These are phyloP conservation scores for Avena sativa DNA, from an alignment of 176 grass and related monocot species.

Conservation along the genomic window DNA sequence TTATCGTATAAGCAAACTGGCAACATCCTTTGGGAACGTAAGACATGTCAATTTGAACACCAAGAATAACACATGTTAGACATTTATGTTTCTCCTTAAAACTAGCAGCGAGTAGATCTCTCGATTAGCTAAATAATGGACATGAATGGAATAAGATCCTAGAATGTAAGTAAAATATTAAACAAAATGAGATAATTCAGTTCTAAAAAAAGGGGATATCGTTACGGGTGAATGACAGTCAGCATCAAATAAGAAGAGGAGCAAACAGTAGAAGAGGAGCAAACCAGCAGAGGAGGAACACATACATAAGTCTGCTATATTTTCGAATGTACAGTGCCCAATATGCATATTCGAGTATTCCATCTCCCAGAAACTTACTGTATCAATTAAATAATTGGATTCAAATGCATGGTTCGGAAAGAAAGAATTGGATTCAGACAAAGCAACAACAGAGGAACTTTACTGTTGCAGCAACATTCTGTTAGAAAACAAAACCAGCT, in stretches of 20 bases:
- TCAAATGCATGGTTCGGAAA: too few relatives aligned
- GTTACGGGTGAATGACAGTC: not conserved
- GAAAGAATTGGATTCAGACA: not conserved
- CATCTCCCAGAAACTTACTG: not conserved
- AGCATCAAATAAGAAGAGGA: not conserved
- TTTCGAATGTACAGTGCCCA: not conserved
- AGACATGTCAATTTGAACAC: too few relatives aligned
- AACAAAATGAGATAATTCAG: not conserved
- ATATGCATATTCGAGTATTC: not conserved
- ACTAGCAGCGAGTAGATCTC: not conserved
- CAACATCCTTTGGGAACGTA: too few relatives aligned
- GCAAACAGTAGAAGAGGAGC: not conserved
- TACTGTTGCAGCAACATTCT: not conserved
- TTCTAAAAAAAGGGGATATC: not conserved
- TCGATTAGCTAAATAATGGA: not conserved
- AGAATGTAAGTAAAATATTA: not conserved
- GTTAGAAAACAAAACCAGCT: not conserved
- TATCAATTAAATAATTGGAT: not conserved
- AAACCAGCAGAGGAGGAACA: not conserved
- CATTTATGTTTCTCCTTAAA: slow-evolving; percentile 1
- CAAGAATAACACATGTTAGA: not conserved
- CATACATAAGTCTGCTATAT: not conserved
- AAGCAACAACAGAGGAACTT: not conserved
- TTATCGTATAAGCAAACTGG: too few relatives aligned
- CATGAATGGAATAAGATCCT: not conserved